These are phyloP conservation scores for Clohesyomyces aquaticus DNA, from an alignment of 495 filamentous ascomycete species.

Conservation along the genomic window DNA sequence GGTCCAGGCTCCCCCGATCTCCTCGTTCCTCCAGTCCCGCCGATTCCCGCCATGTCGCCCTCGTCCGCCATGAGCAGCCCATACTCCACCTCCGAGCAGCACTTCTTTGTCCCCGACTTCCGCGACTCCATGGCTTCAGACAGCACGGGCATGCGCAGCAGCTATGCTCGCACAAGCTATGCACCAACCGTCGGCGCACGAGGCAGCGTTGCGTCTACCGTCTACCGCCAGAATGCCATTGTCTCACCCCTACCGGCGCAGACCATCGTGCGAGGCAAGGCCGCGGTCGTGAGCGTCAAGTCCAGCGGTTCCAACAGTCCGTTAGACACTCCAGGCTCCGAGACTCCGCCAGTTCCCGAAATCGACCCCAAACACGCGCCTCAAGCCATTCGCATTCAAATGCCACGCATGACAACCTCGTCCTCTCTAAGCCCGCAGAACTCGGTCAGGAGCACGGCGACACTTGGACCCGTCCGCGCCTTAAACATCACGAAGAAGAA, in stretches of 20 bases:
- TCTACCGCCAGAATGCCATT: conserved; percentile 86
- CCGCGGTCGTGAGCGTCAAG: conserved; percentile 88
- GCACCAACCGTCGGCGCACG: conserved; percentile 65
- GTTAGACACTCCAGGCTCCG: conserved; percentile 22
- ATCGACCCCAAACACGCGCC: conserved; percentile 36
- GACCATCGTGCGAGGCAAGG: conserved; percentile 80
- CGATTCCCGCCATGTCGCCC: conserved; percentile 67
- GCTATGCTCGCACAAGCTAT: conserved; percentile 63
- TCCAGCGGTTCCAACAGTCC: conserved; percentile 51
- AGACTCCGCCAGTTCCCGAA: conserved; percentile 40
- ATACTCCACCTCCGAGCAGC: conserved; percentile 67
- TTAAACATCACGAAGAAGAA: conserved; percentile 42
- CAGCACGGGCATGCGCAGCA: conserved; percentile 64
- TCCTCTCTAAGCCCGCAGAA: conserved; percentile 24
- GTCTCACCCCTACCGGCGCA: conserved; percentile 80
- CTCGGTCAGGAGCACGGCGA: conserved; percentile 40
- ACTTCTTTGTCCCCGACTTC: conserved; percentile 92
- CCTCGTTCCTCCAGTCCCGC: conserved; percentile 89
- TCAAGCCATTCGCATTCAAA: conserved; percentile 41
- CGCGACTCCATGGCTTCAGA: conserved; percentile 83
- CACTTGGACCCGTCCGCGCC: conserved; percentile 41
- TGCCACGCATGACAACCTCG: conserved; percentile 40
- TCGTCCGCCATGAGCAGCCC: conserved; percentile 59
- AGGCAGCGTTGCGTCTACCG: conserved; percentile 85
- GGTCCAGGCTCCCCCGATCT: conserved; percentile 77